Base-by-base conservation (phyloP, 208 protist genomes). In the Leishmania mexicana region DNA sequence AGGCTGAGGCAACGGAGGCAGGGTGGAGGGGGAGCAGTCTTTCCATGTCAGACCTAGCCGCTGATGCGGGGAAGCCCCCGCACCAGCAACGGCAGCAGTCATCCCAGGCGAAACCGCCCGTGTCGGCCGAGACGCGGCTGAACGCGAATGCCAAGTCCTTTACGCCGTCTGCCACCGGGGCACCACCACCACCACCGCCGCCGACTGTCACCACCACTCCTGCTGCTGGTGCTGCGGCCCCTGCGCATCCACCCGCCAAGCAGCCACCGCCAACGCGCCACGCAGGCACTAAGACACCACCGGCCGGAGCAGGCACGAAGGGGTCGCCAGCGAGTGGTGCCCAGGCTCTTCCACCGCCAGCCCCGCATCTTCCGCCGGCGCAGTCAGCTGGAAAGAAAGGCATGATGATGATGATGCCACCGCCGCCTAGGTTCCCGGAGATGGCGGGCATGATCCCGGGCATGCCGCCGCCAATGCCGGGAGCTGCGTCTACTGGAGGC, bases 111-210 rank as follows among this genome's bases (percentile, higher is more conserved):
- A 77, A 78, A 31, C 51, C 71, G 49, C 57, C 75, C 4, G 72
- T 67, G 21, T 17, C 78, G 11, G 76, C 80, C 13, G 83, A 90
- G 72, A 85, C 82, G 42, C 86, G 81, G 58, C 84, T 96, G 49
- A 94, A 94, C 79, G 89, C 83, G 2, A 92, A 94, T 49, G 89
- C 92, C 0, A 90, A 93, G 79, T 87, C 89, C 11, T 94, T 94
- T 62, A 92, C 87, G 1, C 90, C 88, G 19, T 19, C 84, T 51
- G 70, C 77, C 54, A 1, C 38, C 6, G 49, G 35, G 2, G 49
- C n/a, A 24, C 49, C 72, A 76, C 31, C 49, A 28, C 35, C 54
- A 49, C n/a, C 74, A 47, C 7, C 38, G 17, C 6, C 57, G 24
- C 0, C 19, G 47, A 31, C 49, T 42, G 13, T 64, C 3, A n/a